Evolutionary conservation across 352 stramenopile genomes (phyloP), one percentile per base, ranked within the genome.

Genomic region (Pythium brachiatum): DNA sequence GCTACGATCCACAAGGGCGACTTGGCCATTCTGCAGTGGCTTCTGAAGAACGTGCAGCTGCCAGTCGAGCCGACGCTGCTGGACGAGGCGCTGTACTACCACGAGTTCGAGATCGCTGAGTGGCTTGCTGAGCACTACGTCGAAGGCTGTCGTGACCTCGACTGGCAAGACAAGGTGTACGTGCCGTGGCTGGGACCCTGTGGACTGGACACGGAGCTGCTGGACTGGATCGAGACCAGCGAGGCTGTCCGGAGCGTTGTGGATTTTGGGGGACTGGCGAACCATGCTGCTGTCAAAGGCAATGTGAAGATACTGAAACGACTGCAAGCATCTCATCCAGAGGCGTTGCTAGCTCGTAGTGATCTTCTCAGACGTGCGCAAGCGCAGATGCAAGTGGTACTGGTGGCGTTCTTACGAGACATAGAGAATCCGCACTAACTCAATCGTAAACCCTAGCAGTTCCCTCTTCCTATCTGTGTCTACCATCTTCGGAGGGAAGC

Each of bases 61-160:
- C 48, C 25, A 3, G 20, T 55, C 7, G 48, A 55, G 48, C 48
- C 27, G 15, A 55, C 48, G 15, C 47, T 54, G 47, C 47, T 54
- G 47, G 26, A 31, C 23, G 47, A 54, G 23, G 47, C 47, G 4
- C 12, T 54, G 23, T 54, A 54, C 47, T 39, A 38, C 25, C 47
- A 54, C 26, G 13, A 23, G 25, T 54, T 54, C 12, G 47, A 54
- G 13, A 39, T 54, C 9, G 26, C 47, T 16, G 47, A 54, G 47
- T 54, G 47, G 47, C 50, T 56, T 7, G 50, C n/a, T 9, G 50
- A 6, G 4, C 11, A 56, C 50, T 41, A 36, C 16, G 2, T 11
- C 6, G 18, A 32, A 18, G 27, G 16, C 3, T 58, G 50, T n/a
- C 16, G 21, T 5, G 20, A 21, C 7, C 13, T 56, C 7, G 7